A percentile compares a stretch with the other conserved stretches of the same genome.
Evolutionary conservation across 1,284 basidiomycete genomes (phyloP).

Genomic region (Leccinum insolens): DNA sequence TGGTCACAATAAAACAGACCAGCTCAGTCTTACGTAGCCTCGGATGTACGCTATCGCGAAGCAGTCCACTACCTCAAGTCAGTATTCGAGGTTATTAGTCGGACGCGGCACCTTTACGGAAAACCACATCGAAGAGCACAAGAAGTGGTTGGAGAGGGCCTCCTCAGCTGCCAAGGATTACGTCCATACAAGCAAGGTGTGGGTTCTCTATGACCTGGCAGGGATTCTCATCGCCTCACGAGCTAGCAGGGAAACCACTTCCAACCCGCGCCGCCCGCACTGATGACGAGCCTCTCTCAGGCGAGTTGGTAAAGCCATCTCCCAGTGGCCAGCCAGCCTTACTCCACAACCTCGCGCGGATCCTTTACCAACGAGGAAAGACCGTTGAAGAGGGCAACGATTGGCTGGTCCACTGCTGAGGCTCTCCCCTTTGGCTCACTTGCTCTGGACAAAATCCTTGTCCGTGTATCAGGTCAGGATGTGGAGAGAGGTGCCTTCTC

Average conservation of each 20-base stretch:
- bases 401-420: conserved; percentile 99
- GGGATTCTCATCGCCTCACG: conserved; percentile 97
- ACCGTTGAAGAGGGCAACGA: conserved; percentile 87
- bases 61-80: conserved; percentile 89
- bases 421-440: conserved; percentile 96
- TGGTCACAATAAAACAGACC: conserved; percentile 99
- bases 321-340: conserved; percentile 85
- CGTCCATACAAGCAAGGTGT: conserved; percentile 90
- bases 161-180: conserved; percentile 92
- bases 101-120: conserved; percentile 94
- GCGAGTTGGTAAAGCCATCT: conserved; percentile 86
- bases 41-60: conserved; percentile 99
- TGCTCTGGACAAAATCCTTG: conserved; percentile 90
- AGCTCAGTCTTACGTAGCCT: conserved; percentile 98
- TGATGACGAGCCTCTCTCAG: conserved; percentile 76
- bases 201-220: conserved; percentile 98
- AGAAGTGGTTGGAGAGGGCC: conserved; percentile 97
- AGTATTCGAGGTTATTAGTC: conserved; percentile 91
- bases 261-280: conserved; percentile 89
- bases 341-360: conserved; percentile 90
- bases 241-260: conserved; percentile 91
- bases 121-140: conserved; percentile 97
- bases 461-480: conserved; percentile 97
- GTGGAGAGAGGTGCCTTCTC: conserved; percentile 99
- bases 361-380: conserved; percentile 87